phyloP scores from a whole-genome alignment of 768 basidiomycete genomes.

The Suillus subluteus region DNA sequence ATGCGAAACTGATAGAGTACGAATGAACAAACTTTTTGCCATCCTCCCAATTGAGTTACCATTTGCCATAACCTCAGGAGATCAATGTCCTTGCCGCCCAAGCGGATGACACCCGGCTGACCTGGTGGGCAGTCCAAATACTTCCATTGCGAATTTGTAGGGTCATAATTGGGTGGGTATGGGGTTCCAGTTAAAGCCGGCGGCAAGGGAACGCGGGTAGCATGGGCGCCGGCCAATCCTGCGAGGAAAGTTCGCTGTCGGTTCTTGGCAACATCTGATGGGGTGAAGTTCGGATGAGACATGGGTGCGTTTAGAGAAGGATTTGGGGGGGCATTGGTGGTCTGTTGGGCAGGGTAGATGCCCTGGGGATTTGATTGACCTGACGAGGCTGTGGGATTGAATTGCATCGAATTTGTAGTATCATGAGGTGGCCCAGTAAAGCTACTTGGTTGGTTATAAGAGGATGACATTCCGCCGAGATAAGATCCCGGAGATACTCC shows the following conservation, averaged over 20 bases:
- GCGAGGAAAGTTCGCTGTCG: constrained; percentile 63
- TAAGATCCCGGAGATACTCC: constrained; percentile 72
- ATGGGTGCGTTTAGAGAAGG: constrained; percentile 50
- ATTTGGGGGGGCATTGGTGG: constrained; percentile 32
- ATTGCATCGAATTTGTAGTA: constrained; percentile 44
- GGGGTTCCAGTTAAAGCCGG: constrained; percentile 70
- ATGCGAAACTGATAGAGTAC: constrained; percentile 19
- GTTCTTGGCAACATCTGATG: constrained; percentile 47
- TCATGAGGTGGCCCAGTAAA: constrained; percentile 46
- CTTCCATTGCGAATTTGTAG: constrained; percentile 63
- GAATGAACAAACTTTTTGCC: constrained; percentile 52
- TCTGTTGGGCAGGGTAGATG: constrained; percentile 42
- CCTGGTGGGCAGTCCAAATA: constrained; percentile 58
- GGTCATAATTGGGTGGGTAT: constrained; percentile 63
- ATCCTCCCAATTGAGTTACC: constrained; percentile 65
- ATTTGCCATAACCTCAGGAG: constrained; percentile 74
- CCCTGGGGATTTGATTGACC: constrained; percentile 49
- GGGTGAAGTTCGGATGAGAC: constrained; percentile 35
- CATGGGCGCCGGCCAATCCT: constrained; percentile 63
- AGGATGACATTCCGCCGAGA: constrained; percentile 59
- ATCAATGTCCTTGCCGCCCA: constrained; percentile 77
- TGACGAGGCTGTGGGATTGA: constrained; percentile 37
- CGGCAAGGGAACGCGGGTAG: constrained; percentile 67
- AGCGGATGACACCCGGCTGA: constrained; percentile 64
- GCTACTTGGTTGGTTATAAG: constrained; percentile 32